A percentile compares a stretch with the other conserved stretches of the same genome.
These are phyloP conservation scores for Annulohypoxylon stygium DNA, from an alignment of 495 filamentous ascomycete species.

Conservation along the genomic window DNA sequence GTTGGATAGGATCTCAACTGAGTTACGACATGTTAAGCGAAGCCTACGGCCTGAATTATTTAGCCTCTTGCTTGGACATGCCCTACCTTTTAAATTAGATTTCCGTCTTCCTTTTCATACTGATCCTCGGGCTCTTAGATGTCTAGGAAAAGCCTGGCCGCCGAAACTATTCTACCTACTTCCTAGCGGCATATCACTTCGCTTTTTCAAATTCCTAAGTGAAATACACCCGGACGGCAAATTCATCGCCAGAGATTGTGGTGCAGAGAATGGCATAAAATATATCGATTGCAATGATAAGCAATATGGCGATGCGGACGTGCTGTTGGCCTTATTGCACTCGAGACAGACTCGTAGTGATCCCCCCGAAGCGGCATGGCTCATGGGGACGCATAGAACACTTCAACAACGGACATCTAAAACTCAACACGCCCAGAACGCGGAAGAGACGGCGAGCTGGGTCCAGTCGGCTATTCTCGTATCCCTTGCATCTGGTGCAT, in stretches of 20 bases:
- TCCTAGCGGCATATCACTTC: constrained; percentile 15
- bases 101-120: neutral
- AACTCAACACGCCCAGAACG: constrained; percentile 14
- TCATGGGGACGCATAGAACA: neutral
- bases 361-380: neutral
- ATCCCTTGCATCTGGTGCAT: constrained; percentile 39
- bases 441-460: constrained; percentile 28
- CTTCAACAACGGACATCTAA: constrained; percentile 24
- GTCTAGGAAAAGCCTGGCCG: constrained; percentile 3
- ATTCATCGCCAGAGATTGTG: neutral
- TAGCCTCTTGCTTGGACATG: constrained; percentile 4
- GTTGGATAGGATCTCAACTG: neutral
- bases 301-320: constrained; percentile 6
- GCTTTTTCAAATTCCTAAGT: constrained; percentile 7
- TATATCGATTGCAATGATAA: neutral
- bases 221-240: neutral
- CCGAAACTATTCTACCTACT: constrained; percentile 17
- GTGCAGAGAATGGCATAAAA: neutral
- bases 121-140: neutral
- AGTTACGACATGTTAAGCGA: constrained; percentile 1
- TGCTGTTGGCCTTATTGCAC: constrained; percentile 14
- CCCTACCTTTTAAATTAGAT: neutral
- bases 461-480: constrained; percentile 37
- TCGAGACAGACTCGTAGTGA: neutral
- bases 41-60: constrained; percentile 16